Evolutionary conservation across 2,329 filamentous ascomycete genomes (phyloP).

Genomic region (Botrytis fragariae): DNA sequence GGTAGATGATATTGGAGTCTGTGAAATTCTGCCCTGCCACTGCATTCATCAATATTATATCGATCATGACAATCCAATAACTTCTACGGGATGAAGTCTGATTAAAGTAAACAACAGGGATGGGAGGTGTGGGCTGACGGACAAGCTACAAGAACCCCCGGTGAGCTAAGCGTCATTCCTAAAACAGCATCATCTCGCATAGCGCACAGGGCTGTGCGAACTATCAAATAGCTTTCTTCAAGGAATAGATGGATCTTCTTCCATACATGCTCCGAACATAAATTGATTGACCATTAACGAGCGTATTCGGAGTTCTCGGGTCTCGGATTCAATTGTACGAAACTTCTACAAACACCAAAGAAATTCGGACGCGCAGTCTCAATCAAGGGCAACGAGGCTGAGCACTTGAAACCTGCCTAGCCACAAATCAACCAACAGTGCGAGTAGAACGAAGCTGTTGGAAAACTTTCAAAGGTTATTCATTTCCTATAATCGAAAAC

Average conservation of each 20-base stretch:
- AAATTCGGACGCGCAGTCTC: not conserved
- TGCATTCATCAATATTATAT: not conserved
- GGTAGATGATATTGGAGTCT: not conserved
- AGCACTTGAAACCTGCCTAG: conserved; percentile 10
- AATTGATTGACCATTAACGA: not conserved
- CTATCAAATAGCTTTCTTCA: not conserved
- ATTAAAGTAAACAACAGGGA: conserved; percentile 10
- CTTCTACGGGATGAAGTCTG: not conserved
- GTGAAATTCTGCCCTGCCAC: not conserved
- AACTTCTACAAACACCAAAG: not conserved
- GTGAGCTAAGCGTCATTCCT: conserved; percentile 2
- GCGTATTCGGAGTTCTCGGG: conserved; percentile 6
- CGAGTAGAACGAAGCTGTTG: not conserved
- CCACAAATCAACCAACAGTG: conserved; percentile 10
- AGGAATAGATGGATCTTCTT: not conserved
- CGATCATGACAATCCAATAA: not conserved
- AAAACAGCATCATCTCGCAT: conserved; percentile 2
- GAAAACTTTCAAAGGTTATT: conserved; percentile 4
- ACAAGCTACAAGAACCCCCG: not conserved
- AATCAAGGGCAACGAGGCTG: conserved; percentile 16
- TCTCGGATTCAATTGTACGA: not conserved
- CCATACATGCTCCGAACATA: not conserved
- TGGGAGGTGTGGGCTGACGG: not conserved
- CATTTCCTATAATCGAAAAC: not conserved
- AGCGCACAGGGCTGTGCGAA: conserved; percentile 5